phyloP scores from a whole-genome alignment of 768 basidiomycete genomes.

The Mrakia gelida region DNA sequence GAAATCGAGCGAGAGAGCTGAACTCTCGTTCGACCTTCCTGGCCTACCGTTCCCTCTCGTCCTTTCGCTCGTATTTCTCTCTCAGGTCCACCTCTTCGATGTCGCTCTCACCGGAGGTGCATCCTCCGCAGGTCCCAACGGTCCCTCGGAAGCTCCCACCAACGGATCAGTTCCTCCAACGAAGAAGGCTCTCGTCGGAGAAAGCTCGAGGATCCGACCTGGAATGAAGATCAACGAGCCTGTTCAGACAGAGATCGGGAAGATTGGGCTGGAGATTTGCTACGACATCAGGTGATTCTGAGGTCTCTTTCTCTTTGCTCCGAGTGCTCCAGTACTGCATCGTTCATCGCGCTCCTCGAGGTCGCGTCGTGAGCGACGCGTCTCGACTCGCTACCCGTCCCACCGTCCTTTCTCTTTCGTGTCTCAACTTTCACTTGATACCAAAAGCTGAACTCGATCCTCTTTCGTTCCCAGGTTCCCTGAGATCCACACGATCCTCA shows the following conservation, averaged over 20 bases:
- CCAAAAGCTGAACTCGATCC: too few species aligned
- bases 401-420: neutral
- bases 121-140: slow-evolving; percentile 31
- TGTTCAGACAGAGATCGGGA: slow-evolving; percentile 35
- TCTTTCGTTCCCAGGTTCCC: slow-evolving; percentile 36
- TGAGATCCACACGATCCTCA: slow-evolving; percentile 39
- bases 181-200: slow-evolving; percentile 35
- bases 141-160: slow-evolving; percentile 9
- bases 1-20: too few species aligned
- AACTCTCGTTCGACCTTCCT: neutral
- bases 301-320: too few species aligned
- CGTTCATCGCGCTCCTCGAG: too few species aligned
- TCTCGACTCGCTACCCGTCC: neutral
- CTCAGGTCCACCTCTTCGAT: slow-evolving; percentile 42
- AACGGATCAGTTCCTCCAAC: slow-evolving; percentile 20
- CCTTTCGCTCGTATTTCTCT: neutral
- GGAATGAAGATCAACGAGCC: slow-evolving; percentile 37
- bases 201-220: slow-evolving; percentile 37
- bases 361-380: too few species aligned
- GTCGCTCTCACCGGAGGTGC: slow-evolving; percentile 35
- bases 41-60: neutral
- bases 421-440: neutral
- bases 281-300: slow-evolving; percentile 39
- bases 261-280: slow-evolving; percentile 42
- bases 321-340: too few species aligned